phyloP scores from a whole-genome alignment of 768 basidiomycete genomes.

The Suillus weaverae region DNA sequence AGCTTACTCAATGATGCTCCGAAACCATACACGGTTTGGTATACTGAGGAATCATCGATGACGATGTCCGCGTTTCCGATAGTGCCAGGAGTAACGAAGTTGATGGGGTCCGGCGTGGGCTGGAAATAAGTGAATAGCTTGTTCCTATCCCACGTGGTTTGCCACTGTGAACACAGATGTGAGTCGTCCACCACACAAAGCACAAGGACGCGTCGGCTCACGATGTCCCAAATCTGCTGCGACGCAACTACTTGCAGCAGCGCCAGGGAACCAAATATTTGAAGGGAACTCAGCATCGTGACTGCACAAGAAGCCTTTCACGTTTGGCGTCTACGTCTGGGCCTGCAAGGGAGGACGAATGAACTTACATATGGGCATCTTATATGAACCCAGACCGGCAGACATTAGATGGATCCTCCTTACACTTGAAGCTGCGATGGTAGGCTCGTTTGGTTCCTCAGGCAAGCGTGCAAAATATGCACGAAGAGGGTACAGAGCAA shows the following conservation, averaged over 20 bases:
- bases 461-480: not conserved
- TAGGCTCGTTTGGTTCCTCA: not conserved
- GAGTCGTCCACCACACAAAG: conserved; percentile 3
- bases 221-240: conserved; percentile 57
- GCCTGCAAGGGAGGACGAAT: not conserved
- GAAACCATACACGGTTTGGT: conserved; percentile 67
- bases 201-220: conserved; percentile 24
- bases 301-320: not conserved
- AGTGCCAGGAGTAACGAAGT: conserved; percentile 45
- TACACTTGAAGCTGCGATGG: not conserved
- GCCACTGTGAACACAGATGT: conserved; percentile 43
- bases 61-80: conserved; percentile 63
- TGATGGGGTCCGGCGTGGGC: conserved; percentile 30
- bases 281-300: not conserved
- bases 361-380: not conserved
- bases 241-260: conserved; percentile 31
- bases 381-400: not conserved
- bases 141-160: conserved; percentile 44
- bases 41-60: conserved; percentile 52
- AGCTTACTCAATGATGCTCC: conserved; percentile 62
- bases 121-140: conserved; percentile 32
- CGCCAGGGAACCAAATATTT: conserved; percentile 16
- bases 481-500: not conserved
- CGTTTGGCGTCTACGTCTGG: not conserved
- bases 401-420: not conserved